Conservation (phyloP, 805 yeast genomes). For the Spathaspora hagerdaliae region DNA sequence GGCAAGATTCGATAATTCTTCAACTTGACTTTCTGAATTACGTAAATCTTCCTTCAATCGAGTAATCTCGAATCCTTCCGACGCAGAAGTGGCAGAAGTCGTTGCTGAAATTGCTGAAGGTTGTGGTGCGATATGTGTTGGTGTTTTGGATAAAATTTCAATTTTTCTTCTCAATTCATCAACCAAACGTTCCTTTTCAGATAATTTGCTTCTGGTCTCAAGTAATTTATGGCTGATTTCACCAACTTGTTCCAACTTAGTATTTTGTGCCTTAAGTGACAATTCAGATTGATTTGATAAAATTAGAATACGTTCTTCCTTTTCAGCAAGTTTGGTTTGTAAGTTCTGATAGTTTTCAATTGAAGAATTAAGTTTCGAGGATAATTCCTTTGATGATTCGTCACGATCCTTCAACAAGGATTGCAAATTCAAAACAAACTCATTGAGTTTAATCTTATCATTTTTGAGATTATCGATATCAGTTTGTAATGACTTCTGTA, state of each 20-base stretch:
- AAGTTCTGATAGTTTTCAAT: slow-evolving; percentile 42
- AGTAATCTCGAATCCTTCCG: slow-evolving; percentile 31
- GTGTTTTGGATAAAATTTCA: slow-evolving; percentile 16
- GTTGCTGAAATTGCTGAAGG: slow-evolving; percentile 15
- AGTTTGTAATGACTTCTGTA: slow-evolving; percentile 46
- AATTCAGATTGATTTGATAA: slow-evolving; percentile 54
- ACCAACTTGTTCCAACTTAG: slow-evolving; percentile 56
- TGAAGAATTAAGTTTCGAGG: slow-evolving; percentile 45
- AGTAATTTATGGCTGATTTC: slow-evolving; percentile 44
- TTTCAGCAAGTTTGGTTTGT: slow-evolving; percentile 45
- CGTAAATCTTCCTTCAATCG: slow-evolving; percentile 52
- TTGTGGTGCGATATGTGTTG: slow-evolving; percentile 13
- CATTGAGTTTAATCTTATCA: slow-evolving; percentile 58
- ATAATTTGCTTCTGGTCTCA: slow-evolving; percentile 37
- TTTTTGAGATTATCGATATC: slow-evolving; percentile 51
- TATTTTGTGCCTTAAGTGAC: slow-evolving; percentile 49
- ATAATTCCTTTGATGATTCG: slow-evolving; percentile 43
- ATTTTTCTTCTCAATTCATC: slow-evolving; percentile 39
- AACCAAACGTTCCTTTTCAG: slow-evolving; percentile 34
- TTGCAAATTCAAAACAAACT: slow-evolving; percentile 58
- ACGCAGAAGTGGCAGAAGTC: neutral
- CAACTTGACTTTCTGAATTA: slow-evolving; percentile 52
- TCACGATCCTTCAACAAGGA: slow-evolving; percentile 60
- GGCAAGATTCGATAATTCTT: slow-evolving; percentile 62
- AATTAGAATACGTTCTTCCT: slow-evolving; percentile 51